Conservation (phyloP, 2,329 filamentous ascomycete genomes). For the Penicillium brevicompactum region DNA sequence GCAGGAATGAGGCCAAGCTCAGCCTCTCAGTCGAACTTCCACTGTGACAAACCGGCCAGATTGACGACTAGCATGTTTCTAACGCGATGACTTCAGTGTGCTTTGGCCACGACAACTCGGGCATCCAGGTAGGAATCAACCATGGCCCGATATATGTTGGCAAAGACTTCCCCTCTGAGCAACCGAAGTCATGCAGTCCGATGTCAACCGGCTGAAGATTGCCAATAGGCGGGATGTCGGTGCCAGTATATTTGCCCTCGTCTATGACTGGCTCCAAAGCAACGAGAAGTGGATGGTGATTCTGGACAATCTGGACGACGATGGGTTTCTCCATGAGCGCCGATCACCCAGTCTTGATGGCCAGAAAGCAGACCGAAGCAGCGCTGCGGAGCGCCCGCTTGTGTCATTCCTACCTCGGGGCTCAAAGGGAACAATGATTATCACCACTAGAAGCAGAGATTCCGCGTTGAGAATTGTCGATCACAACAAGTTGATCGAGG, state of each 20-base stretch:
- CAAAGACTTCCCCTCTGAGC: not conserved
- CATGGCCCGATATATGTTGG: not conserved
- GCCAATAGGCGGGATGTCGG: constrained; percentile 31
- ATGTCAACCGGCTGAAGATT: constrained; percentile 26
- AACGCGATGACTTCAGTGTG: not conserved
- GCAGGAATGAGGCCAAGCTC: no score
- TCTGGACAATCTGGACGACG: constrained; percentile 31
- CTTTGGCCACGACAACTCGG: not conserved
- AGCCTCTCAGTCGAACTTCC: no score
- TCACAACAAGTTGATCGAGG: constrained; percentile 11
- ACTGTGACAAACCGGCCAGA: no score
- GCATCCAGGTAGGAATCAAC: not conserved
- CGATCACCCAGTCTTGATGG: not conserved
- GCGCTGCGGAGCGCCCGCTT: constrained; percentile 2
- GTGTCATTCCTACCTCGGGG: constrained; percentile 18
- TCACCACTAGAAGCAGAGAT: constrained; percentile 18
- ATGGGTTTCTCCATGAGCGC: constrained; percentile 13
- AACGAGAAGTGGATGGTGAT: constrained; percentile 26
- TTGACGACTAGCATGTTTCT: no score
- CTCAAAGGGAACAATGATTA: constrained; percentile 18
- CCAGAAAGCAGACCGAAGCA: not conserved
- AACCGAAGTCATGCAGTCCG: not conserved
- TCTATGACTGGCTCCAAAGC: constrained; percentile 24
- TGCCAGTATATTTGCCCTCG: constrained; percentile 35
- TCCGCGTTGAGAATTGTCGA: constrained; percentile 10